A percentile compares a stretch with the other conserved stretches of the same genome.
Evolutionary conservation across 768 basidiomycete genomes (phyloP).

Genomic region (Tubosaeta brunneosetosa): DNA sequence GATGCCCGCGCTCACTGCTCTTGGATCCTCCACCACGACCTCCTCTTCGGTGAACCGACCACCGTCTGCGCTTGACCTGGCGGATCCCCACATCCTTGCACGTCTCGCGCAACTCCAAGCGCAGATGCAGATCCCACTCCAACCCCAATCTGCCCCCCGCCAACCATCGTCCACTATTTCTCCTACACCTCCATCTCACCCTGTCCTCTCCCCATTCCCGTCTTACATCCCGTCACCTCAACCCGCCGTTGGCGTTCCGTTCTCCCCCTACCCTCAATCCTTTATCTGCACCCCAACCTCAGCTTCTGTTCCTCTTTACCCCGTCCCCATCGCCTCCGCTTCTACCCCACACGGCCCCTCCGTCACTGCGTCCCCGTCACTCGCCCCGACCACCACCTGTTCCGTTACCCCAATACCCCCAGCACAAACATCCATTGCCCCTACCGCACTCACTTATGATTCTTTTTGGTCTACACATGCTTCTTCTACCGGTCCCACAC

Average conservation of each 20-base stretch:
- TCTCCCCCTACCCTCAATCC: neutral
- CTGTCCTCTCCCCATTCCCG: neutral
- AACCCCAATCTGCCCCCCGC: neutral
- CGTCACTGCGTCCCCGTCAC: neutral
- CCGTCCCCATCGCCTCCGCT: neutral
- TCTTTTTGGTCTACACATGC: slow-evolving; percentile 60
- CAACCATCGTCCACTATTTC: slow-evolving; percentile 2
- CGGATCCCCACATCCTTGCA: slow-evolving; percentile 21
- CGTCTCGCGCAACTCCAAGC: slow-evolving; percentile 25
- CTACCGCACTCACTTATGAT: slow-evolving; percentile 48
- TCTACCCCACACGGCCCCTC: neutral
- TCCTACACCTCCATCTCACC: neutral
- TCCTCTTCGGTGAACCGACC: neutral
- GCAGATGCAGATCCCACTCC: slow-evolving; percentile 12
- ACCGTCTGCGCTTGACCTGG: slow-evolving; percentile 12
- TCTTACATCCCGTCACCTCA: slow-evolving; percentile 1
- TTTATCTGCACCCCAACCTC: neutral
- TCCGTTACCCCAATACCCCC: slow-evolving; percentile 4
- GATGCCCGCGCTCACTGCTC: neutral
- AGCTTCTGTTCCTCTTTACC: neutral
- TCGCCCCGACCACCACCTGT: slow-evolving; percentile 1
- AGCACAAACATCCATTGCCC: slow-evolving; percentile 9
- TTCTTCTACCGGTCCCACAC: slow-evolving; percentile 22
- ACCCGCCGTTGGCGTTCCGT: neutral
- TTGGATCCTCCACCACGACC: neutral